A percentile compares a stretch with the other conserved stretches of the same genome.
Conservation (phyloP, 495 filamentous ascomycete genomes). For the Trichocladium uniseriatum region DNA sequence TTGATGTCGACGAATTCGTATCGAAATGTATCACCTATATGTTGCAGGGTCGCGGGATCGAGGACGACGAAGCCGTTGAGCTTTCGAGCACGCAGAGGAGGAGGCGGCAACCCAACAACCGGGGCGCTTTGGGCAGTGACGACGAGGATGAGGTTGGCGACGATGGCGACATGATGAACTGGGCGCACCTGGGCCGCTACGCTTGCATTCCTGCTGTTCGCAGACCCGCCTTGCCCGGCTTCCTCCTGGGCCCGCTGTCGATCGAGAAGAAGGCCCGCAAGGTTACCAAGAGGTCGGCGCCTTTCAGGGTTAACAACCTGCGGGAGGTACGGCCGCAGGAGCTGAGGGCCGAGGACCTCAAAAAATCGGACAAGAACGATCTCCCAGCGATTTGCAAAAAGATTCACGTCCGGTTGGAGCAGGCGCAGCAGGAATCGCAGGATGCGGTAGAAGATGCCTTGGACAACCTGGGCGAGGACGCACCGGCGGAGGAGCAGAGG, state of each 20-base stretch:
- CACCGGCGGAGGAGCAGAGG: constrained; percentile 24
- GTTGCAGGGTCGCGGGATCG: constrained; percentile 48
- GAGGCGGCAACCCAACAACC: constrained; percentile 24
- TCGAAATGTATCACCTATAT: constrained; percentile 86
- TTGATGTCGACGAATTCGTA: constrained; percentile 91
- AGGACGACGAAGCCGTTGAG: constrained; percentile 32
- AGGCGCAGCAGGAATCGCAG: constrained; percentile 33
- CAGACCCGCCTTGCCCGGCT: constrained; percentile 70
- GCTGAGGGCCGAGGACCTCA: constrained; percentile 58
- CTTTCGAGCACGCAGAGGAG: constrained; percentile 40
- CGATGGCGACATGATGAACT: constrained; percentile 73
- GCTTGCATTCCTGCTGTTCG: constrained; percentile 63
- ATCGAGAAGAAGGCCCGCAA: constrained; percentile 74
- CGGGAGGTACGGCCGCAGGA: constrained; percentile 65
- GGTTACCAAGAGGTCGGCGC: constrained; percentile 52
- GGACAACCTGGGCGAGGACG: constrained; percentile 27
- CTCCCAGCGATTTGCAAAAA: constrained; percentile 59
- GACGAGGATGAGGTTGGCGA: constrained; percentile 48
- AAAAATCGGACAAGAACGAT: constrained; percentile 62
- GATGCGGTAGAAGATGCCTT: constrained; percentile 33
- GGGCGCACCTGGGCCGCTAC: constrained; percentile 70
- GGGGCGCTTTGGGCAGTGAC: constrained; percentile 18
- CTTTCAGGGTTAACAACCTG: constrained; percentile 53
- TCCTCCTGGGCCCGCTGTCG: constrained; percentile 81
- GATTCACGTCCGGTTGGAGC: constrained; percentile 43